Base-by-base conservation (phyloP, 2,329 filamentous ascomycete genomes). In the Colletotrichum scovillei region DNA sequence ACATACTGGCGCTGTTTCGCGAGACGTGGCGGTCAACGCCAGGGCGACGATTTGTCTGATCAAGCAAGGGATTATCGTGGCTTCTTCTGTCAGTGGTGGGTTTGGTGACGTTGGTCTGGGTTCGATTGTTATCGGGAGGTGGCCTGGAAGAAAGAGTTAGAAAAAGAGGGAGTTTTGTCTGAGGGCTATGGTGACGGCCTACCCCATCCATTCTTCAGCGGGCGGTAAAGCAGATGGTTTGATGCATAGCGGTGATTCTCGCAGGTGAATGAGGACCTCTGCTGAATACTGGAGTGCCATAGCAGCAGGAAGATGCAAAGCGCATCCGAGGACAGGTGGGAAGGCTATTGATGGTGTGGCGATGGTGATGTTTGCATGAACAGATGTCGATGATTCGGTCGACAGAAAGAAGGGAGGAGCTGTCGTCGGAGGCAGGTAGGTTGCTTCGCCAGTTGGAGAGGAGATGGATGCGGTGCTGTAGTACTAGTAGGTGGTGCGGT, bases 181-280 rank as follows among this genome's bases (percentile, higher is more conserved):
- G 26, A 32, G 28, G 42, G 24, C 24, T 28, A 28, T 24, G 26
- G 42, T 63, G 30, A 55, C 26, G 62, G 84, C 90, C 81, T 87
- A 97, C 93, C 96, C 95, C 95, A 98, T 97, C 95, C 95, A 98
- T 87, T 97, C 94, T 85, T 97, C 95, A 75, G 93, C 90, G 30
- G 95, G 93, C 76, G 95, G 95, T 58, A 98, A 88, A 76, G 88
- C 90, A 75, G 92, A 86, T 59, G 96, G 96, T 84, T 94, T 97
- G 78, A 89, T 86, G 80, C 95, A 95, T 82, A 98, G 87, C 76
- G 95, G 95, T 76, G 96, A 98, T 73, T 93, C 88, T 83, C 92
- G 91, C 79, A 98, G 87, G 81, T 89, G 88, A 78, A 95, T 86
- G 78, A 98, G 88, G 84, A 93, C 89, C 76, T 95, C 94, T 83